Conservation (phyloP, 1,139 yeast genomes). For the Blastobotrys persicus region DNA sequence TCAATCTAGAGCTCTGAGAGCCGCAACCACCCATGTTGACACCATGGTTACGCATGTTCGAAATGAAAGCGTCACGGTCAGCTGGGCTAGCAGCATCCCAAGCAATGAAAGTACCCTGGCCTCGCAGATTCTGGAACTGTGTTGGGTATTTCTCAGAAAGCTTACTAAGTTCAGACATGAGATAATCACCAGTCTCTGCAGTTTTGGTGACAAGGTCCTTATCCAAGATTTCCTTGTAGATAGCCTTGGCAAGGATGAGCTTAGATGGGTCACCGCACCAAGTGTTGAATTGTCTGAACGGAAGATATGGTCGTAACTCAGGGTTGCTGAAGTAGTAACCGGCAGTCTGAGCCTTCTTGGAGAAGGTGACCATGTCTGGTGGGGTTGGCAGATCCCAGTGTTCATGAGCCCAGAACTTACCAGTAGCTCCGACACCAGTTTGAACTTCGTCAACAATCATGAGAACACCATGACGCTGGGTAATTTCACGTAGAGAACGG, state of each 20-base stretch:
- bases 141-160: slow-evolving; percentile 54
- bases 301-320: slow-evolving; percentile 62
- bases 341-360: slow-evolving; percentile 83
- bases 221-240: slow-evolving; percentile 60
- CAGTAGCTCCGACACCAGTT: slow-evolving; percentile 86
- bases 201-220: slow-evolving; percentile 57
- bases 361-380: slow-evolving; percentile 79
- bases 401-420: slow-evolving; percentile 84
- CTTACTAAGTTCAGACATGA: slow-evolving; percentile 51
- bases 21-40: slow-evolving; percentile 83
- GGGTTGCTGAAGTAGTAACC: slow-evolving; percentile 77
- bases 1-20: slow-evolving; percentile 65
- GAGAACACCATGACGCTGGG: slow-evolving; percentile 63
- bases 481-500: slow-evolving; percentile 73
- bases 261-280: slow-evolving; percentile 91
- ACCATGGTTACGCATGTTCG: slow-evolving; percentile 57
- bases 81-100: slow-evolving; percentile 60
- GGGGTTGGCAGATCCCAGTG: slow-evolving; percentile 70
- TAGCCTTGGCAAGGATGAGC: slow-evolving; percentile 68
- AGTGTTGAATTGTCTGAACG: slow-evolving; percentile 85
- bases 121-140: slow-evolving; percentile 58
- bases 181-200: slow-evolving; percentile 60
- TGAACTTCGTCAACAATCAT: slow-evolving; percentile 82
- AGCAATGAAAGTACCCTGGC: slow-evolving; percentile 79
- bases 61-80: slow-evolving; percentile 58